Base-by-base conservation (phyloP, 768 basidiomycete genomes). In the Lactarius akahatsu region DNA sequence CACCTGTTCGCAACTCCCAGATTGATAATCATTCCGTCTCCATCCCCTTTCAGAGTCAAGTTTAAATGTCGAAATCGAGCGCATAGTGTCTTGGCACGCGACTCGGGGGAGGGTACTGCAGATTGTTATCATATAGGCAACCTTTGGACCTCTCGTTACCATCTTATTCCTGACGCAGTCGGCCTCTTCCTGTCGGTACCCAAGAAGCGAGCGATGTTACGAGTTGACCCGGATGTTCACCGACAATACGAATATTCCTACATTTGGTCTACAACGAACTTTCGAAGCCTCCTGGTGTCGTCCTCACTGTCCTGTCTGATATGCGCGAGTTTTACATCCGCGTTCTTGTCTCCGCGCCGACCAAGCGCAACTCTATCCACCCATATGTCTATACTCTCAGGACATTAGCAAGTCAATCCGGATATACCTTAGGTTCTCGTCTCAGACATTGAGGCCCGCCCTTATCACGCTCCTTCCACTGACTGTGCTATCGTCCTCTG, bases 301-400 rank as follows among this genome's bases (percentile, higher is more conserved):
- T 18, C 50, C n/a, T 52, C 50, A 15, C 23, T 26, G 20, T 23
- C n/a, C 50, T 52, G 13, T 26, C 50, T 6, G 50, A 23, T 6
- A 13, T 52, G 50, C 61, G 61, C 57, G 80, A 83, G 66, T 87
- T 92, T 72, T 88, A 92, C 74, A 61, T 93, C 59, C 90, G 93
- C 72, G 86, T 88, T 63, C 85, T 95, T 63, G 80, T 86, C 45
- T 86, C 91, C 2, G 76, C 85, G 0, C 86, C 89, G 11, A 79
- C 85, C 58, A 92, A 90, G 73, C n/a, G 79, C 81, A 2, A n/a
- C n/a, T 80, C 82, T 0, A 0, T 97, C 20, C 98, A 86, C 75
- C 92, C 88, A 0, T 94, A 92, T 73, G 87, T 92, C 15, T 76
- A 11, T 89, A 84, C 71, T 76, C 91, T 40, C 90, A 94, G 70